A percentile compares a stretch with the other conserved stretches of the same genome.
Conservation (phyloP, 768 basidiomycete genomes). For the Termitomyces sp. region DNA sequence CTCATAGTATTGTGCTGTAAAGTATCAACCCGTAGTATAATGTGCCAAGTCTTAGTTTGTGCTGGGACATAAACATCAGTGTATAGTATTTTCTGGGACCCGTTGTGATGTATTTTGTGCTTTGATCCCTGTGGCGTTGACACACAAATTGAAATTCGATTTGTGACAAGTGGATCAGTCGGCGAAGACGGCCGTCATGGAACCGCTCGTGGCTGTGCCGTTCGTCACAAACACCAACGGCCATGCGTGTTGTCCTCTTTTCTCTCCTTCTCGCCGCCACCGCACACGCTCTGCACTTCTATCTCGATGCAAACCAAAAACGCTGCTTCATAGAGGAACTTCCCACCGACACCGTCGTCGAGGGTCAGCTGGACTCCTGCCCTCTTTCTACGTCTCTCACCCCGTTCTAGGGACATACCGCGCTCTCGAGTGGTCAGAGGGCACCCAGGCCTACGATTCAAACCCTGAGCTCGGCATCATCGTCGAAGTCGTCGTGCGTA, state of each 20-base stretch:
- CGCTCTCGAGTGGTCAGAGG: conserved; percentile 87
- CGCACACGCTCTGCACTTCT: conserved; percentile 87
- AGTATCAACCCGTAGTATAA: no score
- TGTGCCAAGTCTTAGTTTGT: no score
- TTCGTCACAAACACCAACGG: neutral
- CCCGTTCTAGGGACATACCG: conserved; percentile 61
- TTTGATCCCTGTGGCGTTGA: no score
- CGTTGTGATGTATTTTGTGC: no score
- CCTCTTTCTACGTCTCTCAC: neutral
- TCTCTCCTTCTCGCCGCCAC: conserved; percentile 22
- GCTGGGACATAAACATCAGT: no score
- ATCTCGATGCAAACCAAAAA: conserved; percentile 90
- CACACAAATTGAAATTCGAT: no score
- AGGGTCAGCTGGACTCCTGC: conserved; percentile 30
- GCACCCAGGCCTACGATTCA: conserved; percentile 54
- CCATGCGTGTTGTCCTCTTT: neutral
- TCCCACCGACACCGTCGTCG: conserved; percentile 90
- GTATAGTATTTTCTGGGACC: no score
- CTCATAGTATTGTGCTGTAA: no score
- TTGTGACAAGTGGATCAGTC: neutral
- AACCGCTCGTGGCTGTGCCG: conserved; percentile 1
- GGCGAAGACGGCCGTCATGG: neutral
- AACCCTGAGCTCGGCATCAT: conserved; percentile 82
- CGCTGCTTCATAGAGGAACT: conserved; percentile 96
- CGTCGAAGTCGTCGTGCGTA: conserved; percentile 82